These are phyloP conservation scores for Fomitopsis pinicola DNA, from an alignment of 1,284 basidiomycete genomes.

Conservation along the genomic window DNA sequence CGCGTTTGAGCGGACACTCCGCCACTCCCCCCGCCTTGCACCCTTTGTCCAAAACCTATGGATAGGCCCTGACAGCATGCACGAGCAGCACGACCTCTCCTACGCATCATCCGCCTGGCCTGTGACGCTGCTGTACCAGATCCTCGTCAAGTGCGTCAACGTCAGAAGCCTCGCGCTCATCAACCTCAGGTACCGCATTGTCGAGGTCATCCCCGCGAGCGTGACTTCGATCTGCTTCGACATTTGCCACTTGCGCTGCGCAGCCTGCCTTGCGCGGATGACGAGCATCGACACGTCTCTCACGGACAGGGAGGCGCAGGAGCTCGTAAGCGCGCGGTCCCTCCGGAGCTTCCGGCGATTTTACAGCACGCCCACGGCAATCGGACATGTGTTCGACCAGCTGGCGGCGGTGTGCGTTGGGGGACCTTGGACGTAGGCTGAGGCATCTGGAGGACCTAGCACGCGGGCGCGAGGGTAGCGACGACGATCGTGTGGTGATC, in stretches of 20 bases:
- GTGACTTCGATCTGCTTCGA: slow-evolving; percentile 28
- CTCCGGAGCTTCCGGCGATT: slow-evolving; percentile 27
- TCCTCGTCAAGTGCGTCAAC: slow-evolving; percentile 25
- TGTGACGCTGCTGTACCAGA: slow-evolving; percentile 28
- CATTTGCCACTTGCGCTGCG: slow-evolving; percentile 24
- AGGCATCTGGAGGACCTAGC: slow-evolving; percentile 4
- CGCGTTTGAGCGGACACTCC: slow-evolving; percentile 19
- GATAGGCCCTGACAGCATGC: slow-evolving; percentile 26
- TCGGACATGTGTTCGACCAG: slow-evolving; percentile 27
- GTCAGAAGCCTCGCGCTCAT: slow-evolving; percentile 27
- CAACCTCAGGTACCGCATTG: slow-evolving; percentile 27
- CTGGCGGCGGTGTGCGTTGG: slow-evolving; percentile 22
- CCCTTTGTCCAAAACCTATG: slow-evolving; percentile 27
- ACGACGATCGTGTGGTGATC: slow-evolving; percentile 12
- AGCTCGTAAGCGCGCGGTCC: slow-evolving; percentile 27
- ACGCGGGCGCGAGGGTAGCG: slow-evolving; percentile 2
- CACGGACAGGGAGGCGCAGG: slow-evolving; percentile 31
- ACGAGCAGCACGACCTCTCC: slow-evolving; percentile 23
- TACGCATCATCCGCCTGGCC: slow-evolving; percentile 31
- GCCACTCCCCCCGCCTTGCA: slow-evolving; percentile 10
- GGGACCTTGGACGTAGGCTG: not conserved
- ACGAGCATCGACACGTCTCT: slow-evolving; percentile 32
- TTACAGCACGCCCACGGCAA: slow-evolving; percentile 15
- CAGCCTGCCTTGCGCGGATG: slow-evolving; percentile 21
- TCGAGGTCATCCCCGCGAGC: slow-evolving; percentile 27